These are phyloP conservation scores for Pochonia chlamydosporia DNA, from an alignment of 2,329 filamentous ascomycete genomes.

Conservation along the genomic window DNA sequence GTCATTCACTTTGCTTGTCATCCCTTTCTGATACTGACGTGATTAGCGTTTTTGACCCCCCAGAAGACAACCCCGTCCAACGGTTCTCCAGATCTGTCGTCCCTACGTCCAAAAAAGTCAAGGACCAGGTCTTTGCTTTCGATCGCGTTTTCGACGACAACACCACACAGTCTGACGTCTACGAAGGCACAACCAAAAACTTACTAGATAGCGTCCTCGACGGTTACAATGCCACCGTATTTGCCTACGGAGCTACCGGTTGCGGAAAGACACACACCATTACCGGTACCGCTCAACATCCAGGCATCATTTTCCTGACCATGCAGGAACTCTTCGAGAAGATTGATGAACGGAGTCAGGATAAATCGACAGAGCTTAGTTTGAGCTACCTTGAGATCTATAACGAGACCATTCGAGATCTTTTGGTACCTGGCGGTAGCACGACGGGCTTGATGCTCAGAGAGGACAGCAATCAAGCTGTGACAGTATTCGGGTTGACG, in stretches of 20 bases:
- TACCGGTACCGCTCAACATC: slow-evolving; percentile 82
- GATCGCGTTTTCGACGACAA: slow-evolving; percentile 97
- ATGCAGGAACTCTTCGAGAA: slow-evolving; percentile 99
- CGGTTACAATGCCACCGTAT: slow-evolving; percentile 97
- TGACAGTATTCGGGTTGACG: slow-evolving; percentile 84
- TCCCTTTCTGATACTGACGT: background rate
- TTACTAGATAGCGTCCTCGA: slow-evolving; percentile 95
- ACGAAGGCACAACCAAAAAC: slow-evolving; percentile 82
- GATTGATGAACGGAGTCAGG: slow-evolving; percentile 77
- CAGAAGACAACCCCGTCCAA: slow-evolving; percentile 88
- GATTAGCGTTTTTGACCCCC: slow-evolving; percentile 86
- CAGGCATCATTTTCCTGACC: slow-evolving; percentile 96
- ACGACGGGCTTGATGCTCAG: slow-evolving; percentile 85
- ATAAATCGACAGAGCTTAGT: slow-evolving; percentile 85
- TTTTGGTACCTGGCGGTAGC: slow-evolving; percentile 78
- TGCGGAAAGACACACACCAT: slow-evolving; percentile 99
- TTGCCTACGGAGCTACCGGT: slow-evolving; percentile 94
- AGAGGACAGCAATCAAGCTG: slow-evolving; percentile 88
- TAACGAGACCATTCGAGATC: slow-evolving; percentile 95
- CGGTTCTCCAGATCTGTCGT: slow-evolving; percentile 79
- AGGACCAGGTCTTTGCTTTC: slow-evolving; percentile 96
- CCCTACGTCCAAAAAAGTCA: slow-evolving; percentile 81
- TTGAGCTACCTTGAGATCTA: slow-evolving; percentile 98
- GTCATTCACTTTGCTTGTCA: background rate
- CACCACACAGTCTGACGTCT: slow-evolving; percentile 85